Conservation (phyloP, 2,329 filamentous ascomycete genomes). For the Fonsecaea multimorphosa region DNA sequence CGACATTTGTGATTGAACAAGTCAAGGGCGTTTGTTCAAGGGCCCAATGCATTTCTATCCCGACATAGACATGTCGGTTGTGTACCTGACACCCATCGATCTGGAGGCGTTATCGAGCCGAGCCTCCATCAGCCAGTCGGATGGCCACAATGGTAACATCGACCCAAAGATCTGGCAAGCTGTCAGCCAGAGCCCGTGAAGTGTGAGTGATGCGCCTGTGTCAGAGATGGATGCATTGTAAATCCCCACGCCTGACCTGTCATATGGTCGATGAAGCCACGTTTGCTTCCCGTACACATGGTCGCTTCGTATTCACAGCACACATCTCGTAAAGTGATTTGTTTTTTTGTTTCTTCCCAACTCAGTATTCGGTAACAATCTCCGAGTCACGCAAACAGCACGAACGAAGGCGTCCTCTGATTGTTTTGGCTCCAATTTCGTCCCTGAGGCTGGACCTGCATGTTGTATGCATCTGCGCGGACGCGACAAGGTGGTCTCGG, state of each 20-base stretch:
- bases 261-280: slow-evolving; percentile 13
- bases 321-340: background rate
- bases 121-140: slow-evolving; percentile 30
- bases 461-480: background rate
- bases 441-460: slow-evolving; percentile 10
- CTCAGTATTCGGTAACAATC: background rate
- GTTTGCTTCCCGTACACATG: slow-evolving; percentile 7
- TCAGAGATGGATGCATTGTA: slow-evolving; percentile 21
- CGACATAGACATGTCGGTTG: background rate
- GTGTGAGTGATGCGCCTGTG: slow-evolving; percentile 10
- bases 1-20: background rate
- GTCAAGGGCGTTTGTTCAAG: background rate
- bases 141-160: slow-evolving; percentile 29
- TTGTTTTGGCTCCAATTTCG: background rate
- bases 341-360: background rate
- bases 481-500: slow-evolving; percentile 8
- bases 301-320: background rate
- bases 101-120: slow-evolving; percentile 23
- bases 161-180: slow-evolving; percentile 33
- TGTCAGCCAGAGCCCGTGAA: slow-evolving; percentile 15
- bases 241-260: slow-evolving; percentile 29
- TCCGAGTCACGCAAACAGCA: slow-evolving; percentile 11
- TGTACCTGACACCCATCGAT: slow-evolving; percentile 11
- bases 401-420: slow-evolving; percentile 1
- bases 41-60: background rate